Evolutionary conservation across 1,139 yeast species (phyloP), one percentile per base, ranked within the genome.

Genomic region (Sugiyamaella pinicola): DNA sequence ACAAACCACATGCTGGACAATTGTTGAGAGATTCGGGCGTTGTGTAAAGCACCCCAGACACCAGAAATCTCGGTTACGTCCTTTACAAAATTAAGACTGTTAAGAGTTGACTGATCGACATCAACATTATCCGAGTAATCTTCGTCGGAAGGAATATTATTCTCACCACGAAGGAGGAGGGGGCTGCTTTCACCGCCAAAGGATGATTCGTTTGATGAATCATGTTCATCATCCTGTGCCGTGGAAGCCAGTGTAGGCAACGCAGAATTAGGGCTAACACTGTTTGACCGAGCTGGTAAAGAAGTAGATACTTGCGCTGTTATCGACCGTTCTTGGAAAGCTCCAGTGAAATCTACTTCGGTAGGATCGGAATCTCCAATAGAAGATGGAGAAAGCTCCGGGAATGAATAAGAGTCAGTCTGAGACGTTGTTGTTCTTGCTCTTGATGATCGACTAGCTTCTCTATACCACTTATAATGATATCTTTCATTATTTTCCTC

Each of bases 31-130:
- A 85, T 78, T 1, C 85, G 60, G 41, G 74, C 71, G 2, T 84
- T 87, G 67, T 91, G 96, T 68, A 90, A 72, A 5, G 85, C 80
- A n/a, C 96, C 96, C 72, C 87, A 88, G 1, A 88, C 80, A 1
- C 96, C 96, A 13, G 91, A 63, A 3, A 56, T 52, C 42, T 63
- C 64, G 17, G 63, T 59, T 84, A 4, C 87, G 71, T 55, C 81
- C 74, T 43, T 74, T n/a, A 52, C 46, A 12, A 54, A 56, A 13
- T 54, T 53, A 17, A 46, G 44, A 13, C 44, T 38, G 26, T 15
- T 38, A 5, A 46, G 15, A 2, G 44, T 38, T 3, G 29, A 15
- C 13, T 43, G 37, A 22, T 43, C 47, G 8, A 22, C 22, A 33
- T 33, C 31, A n/a, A 26, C 31, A 26, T 33, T 34, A n/a, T 19